Percentiles rank a stretch among this genome's conserved stretches.
phyloP scores from a whole-genome alignment of 495 filamentous ascomycete species.

The Penicillium bovifimosum region DNA sequence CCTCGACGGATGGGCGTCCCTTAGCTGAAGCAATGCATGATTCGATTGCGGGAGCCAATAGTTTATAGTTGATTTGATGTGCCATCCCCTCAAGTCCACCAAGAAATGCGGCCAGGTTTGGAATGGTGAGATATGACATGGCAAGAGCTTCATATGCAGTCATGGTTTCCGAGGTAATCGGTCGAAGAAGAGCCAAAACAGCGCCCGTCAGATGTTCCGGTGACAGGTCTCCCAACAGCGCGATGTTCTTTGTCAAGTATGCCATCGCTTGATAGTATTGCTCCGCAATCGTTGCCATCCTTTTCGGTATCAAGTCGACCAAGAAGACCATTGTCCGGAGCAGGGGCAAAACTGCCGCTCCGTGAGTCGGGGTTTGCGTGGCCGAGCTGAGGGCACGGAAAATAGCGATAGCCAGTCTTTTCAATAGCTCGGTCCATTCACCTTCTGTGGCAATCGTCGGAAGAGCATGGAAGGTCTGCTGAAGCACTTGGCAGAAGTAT shows the following conservation, averaged over 20 bases:
- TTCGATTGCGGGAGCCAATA: constrained; percentile 46
- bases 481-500: constrained; percentile 41
- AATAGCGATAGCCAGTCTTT: constrained; percentile 41
- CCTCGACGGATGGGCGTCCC: constrained; percentile 19
- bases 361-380: constrained; percentile 17
- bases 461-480: constrained; percentile 33
- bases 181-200: constrained; percentile 45
- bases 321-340: constrained; percentile 38
- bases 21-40: constrained; percentile 27
- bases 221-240: constrained; percentile 18
- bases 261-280: constrained; percentile 43
- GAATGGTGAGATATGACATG: constrained; percentile 47
- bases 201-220: constrained; percentile 25
- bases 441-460: constrained; percentile 39
- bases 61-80: constrained; percentile 47
- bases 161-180: constrained; percentile 42
- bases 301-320: constrained; percentile 40
- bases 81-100: constrained; percentile 45
- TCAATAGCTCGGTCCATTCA: constrained; percentile 44
- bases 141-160: constrained; percentile 56
- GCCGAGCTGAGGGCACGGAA: constrained; percentile 37
- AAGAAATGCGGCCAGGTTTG: constrained; percentile 37
- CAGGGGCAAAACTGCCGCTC: constrained; percentile 26
- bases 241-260: constrained; percentile 32
- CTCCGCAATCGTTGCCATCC: constrained; percentile 40